A percentile compares a stretch with the other conserved stretches of the same genome.
Conservation (phyloP, 768 basidiomycete species). For the Boletus rubescentipes region DNA sequence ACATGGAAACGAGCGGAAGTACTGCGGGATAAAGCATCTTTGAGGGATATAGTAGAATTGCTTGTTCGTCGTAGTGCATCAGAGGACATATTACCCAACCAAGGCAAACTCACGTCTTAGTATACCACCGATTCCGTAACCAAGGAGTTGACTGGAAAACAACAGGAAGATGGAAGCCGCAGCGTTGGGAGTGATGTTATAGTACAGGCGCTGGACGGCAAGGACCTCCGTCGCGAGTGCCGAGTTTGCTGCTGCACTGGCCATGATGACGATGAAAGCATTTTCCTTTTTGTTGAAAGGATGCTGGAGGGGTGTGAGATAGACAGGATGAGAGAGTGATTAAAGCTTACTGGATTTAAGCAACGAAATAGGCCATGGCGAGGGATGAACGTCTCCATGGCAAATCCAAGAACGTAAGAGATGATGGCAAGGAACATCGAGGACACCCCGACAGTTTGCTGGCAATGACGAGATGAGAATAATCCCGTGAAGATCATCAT, state of each 20-base stretch:
- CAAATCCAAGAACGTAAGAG: conserved; percentile 50
- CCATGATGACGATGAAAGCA: conserved; percentile 57
- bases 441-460: conserved; percentile 55
- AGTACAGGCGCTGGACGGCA: conserved; percentile 54
- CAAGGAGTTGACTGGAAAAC: conserved; percentile 36
- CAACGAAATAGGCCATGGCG: conserved; percentile 45
- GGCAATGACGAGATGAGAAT: not conserved
- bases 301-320: conserved; percentile 33
- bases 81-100: not conserved
- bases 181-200: conserved; percentile 50
- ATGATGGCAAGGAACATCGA: conserved; percentile 55
- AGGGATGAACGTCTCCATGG: conserved; percentile 46
- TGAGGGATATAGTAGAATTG: conserved; percentile 41
- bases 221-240: conserved; percentile 55
- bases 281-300: conserved; percentile 63
- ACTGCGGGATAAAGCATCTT: conserved; percentile 43
- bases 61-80: conserved; percentile 7
- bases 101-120: conserved; percentile 41
- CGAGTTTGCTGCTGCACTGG: conserved; percentile 53
- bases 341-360: conserved; percentile 43
- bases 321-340: not conserved
- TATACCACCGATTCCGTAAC: conserved; percentile 55
- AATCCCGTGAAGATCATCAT: not conserved
- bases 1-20: conserved; percentile 22
- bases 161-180: conserved; percentile 45